Base-by-base conservation (phyloP, 352 stramenopile genomes). In the Thraustochytrium striatum region DNA sequence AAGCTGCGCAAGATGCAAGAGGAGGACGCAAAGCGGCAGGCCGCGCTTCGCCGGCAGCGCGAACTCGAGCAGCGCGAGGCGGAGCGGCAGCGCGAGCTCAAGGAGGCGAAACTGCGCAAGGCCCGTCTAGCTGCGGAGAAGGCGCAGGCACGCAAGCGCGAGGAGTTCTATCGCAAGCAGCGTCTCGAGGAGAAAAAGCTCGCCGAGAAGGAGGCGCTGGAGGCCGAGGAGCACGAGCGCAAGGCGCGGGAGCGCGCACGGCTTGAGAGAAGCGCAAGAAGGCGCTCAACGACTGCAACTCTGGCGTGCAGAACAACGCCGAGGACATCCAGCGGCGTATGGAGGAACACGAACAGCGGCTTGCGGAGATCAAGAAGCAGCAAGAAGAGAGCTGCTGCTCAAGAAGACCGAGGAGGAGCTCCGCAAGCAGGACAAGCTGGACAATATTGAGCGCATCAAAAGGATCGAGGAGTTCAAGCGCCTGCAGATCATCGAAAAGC, bases 401-500 rank as follows among this genome's bases (percentile, higher is more conserved):
- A 16, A 30, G 11, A 75, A 75, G 50, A 32, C 65, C 21, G 52
- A 75, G 36, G 65, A 75, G 36, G 44, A 58, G 25, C 8, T 75
- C n/a, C 43, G 65, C 25, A 75, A 75, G 39, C 65, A 75, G 50
- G 65, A 75, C 50, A 75, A 75, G 39, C 65, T 75, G 11, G 65
- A 75, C 16, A 75, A 75, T 50, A 75, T 75, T 72, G 65, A 75
- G 41, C 65, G 65, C 50, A 41, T 75, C 50, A 72, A 61, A 32
- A 39, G 65, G 11, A 75, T 75, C 21, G 43, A 35, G 9, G 65
- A 75, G 35, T 75, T 62, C 65, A 75, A 75, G 30, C 43, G 65
- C 25, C 39, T 75, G 2, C 65, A 75, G 32, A 75, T 61, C 36
- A 58, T 75, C 36, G 65, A 75, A 25, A 75, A 75, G 47, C 65